phyloP scores from a whole-genome alignment of 164 flowering plant species.

The Echeveria elegans region DNA sequence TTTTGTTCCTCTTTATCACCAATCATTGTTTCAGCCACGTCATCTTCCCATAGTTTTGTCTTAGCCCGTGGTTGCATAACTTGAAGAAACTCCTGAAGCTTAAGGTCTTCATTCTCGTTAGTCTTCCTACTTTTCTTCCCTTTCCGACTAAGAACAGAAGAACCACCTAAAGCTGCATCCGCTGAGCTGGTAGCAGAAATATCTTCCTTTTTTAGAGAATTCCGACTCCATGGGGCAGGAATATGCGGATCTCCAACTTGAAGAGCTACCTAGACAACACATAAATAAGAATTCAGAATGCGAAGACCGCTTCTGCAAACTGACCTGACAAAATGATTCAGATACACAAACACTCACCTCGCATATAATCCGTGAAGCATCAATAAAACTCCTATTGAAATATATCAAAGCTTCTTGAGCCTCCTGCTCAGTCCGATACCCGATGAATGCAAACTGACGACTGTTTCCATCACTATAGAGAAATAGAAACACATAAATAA shows the following conservation, averaged over 20 bases:
- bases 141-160: constrained; percentile 21
- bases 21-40: constrained; percentile 31
- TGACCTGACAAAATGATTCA: not conserved
- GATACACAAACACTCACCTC: constrained; percentile 41
- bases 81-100: constrained; percentile 72
- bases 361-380: constrained; percentile 57
- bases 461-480: constrained; percentile 83
- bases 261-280: constrained; percentile 51
- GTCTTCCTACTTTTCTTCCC: constrained; percentile 22
- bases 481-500: too few relatives aligned
- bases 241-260: constrained; percentile 71
- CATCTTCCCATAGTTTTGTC: constrained; percentile 89
- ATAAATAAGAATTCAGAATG: not conserved
- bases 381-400: constrained; percentile 66
- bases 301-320: too few relatives aligned
- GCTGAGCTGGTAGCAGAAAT: constrained; percentile 15
- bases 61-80: constrained; percentile 74
- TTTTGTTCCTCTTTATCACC: constrained; percentile 16
- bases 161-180: too few relatives aligned
- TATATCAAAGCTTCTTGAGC: constrained; percentile 69
- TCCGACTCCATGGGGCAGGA: constrained; percentile 89
- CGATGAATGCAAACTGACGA: constrained; percentile 83
- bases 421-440: constrained; percentile 68
- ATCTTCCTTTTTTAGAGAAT: constrained; percentile 47
- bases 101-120: constrained; percentile 41